Percentiles rank a stretch among this genome's conserved stretches.
These are phyloP conservation scores for Gossypioides kirkii DNA, from an alignment of 345 rosid species.

Conservation along the genomic window DNA sequence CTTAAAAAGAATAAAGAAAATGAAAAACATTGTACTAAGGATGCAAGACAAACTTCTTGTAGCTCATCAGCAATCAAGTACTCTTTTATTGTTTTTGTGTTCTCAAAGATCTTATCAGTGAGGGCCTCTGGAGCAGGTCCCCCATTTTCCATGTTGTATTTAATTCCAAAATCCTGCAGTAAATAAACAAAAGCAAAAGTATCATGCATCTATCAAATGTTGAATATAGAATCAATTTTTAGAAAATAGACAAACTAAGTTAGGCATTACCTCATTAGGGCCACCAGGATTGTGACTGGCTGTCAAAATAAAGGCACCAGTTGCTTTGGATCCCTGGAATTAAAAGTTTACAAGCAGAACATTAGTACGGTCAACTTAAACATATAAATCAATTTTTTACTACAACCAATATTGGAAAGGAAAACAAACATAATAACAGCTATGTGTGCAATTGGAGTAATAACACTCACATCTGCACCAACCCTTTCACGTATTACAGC, in stretches of 20 bases:
- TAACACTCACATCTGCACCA: constrained; percentile 73
- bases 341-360: too few species aligned
- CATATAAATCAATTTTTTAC: too few species aligned
- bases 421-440: not conserved
- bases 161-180: constrained; percentile 94
- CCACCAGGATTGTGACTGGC: too few species aligned
- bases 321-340: too few species aligned
- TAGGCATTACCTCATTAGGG: too few species aligned
- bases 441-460: not conserved
- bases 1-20: not conserved
- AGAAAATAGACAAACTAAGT: not conserved
- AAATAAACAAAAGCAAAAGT: not conserved
- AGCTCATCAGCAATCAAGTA: constrained; percentile 68
- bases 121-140: constrained; percentile 99
- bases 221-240: not conserved
- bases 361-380: too few species aligned
- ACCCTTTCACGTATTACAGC: constrained; percentile 92
- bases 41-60: constrained; percentile 49
- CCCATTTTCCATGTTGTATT: constrained; percentile 99
- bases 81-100: constrained; percentile 84
- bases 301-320: too few species aligned
- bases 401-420: not conserved
- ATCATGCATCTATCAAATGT: not conserved
- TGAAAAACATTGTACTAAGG: not conserved
- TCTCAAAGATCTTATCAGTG: constrained; percentile 87